Evolutionary conservation across 202 grass and related monocot genomes (phyloP).

Genomic region (Cymbopogon flexuosus): DNA sequence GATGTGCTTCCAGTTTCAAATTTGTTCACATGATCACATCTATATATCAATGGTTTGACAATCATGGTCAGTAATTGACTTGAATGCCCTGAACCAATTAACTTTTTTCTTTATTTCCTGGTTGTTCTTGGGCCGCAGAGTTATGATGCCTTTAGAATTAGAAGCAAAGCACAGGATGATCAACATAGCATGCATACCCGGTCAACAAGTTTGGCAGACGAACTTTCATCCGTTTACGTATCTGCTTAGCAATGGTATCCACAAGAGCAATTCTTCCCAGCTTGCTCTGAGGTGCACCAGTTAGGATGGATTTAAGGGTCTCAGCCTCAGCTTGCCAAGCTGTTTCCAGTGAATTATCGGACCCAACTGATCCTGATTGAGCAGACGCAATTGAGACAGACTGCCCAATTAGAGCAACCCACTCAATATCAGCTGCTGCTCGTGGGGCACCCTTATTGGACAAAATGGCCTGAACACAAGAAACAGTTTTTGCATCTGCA

Average conservation of each 20-base stretch:
- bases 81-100: neutral
- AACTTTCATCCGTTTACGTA: conserved; percentile 87
- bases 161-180: neutral
- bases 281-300: conserved; percentile 65
- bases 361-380: conserved; percentile 78
- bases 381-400: conserved; percentile 92
- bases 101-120: neutral
- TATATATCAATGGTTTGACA: neutral
- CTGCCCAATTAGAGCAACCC: conserved; percentile 88
- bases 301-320: conserved; percentile 85
- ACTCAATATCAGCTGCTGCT: conserved; percentile 73
- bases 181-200: conserved; percentile 45
- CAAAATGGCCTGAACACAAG: conserved; percentile 88
- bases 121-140: neutral
- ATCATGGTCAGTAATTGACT: neutral
- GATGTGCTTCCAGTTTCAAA: neutral
- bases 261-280: conserved; percentile 93
- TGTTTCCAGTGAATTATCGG: conserved; percentile 93
- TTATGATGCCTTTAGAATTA: neutral
- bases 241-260: conserved; percentile 87
- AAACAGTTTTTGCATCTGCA: conserved; percentile 70
- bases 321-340: conserved; percentile 91
- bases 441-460: conserved; percentile 70
- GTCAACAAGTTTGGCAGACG: conserved; percentile 73
- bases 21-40: neutral